phyloP scores from a whole-genome alignment of 306 rosid species.

The Casuarina glauca region DNA sequence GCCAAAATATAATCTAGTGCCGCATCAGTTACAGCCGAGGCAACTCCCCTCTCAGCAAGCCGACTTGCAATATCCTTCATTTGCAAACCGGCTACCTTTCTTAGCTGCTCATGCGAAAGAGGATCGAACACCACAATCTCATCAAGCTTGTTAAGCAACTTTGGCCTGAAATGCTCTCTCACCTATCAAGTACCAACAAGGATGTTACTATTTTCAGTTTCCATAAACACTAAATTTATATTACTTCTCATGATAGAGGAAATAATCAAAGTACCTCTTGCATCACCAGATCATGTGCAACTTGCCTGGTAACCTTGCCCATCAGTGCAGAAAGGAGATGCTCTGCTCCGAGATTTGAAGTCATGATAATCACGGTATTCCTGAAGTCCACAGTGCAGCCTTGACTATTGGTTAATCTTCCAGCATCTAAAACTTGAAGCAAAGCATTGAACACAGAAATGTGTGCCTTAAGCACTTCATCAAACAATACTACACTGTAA shows the following conservation, averaged over 20 bases:
- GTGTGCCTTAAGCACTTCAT: constrained; percentile 95
- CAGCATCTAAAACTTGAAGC: constrained; percentile 85
- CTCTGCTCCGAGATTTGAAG: constrained; percentile 91
- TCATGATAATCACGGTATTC: constrained; percentile 86
- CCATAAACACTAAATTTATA: background rate
- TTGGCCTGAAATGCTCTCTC: constrained; percentile 77
- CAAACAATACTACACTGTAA: constrained; percentile 78
- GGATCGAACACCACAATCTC: constrained; percentile 90
- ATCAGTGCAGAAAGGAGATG: constrained; percentile 67
- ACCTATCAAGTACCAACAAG: constrained; percentile 40
- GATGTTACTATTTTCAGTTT: background rate
- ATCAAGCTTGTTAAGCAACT: constrained; percentile 70
- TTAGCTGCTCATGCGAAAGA: constrained; percentile 75
- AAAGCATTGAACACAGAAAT: constrained; percentile 74
- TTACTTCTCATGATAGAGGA: too few relatives aligned
- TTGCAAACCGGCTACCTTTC: constrained; percentile 79
- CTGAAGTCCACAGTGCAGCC: constrained; percentile 88
- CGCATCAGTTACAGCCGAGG: constrained; percentile 75
- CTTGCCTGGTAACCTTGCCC: constrained; percentile 77
- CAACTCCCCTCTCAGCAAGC: constrained; percentile 81
- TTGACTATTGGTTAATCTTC: constrained; percentile 91
- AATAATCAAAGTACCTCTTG: constrained; percentile 46
- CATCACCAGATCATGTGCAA: constrained; percentile 73
- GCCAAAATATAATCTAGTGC: constrained; percentile 64
- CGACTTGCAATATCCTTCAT: constrained; percentile 83